Conservation (phyloP, 2,329 filamentous ascomycete species). For the Cladosporium austrohemisphaericum region DNA sequence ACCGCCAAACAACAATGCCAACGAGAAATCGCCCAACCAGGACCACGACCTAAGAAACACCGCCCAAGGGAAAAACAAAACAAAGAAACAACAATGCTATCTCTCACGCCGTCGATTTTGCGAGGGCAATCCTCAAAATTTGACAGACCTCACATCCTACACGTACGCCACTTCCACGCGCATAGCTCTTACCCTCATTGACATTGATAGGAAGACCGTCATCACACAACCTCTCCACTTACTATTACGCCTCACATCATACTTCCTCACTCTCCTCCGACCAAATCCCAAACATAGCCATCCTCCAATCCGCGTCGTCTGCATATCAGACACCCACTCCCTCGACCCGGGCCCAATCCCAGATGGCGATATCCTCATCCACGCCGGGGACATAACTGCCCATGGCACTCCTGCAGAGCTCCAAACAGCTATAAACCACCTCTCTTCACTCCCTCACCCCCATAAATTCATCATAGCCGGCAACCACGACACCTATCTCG, state of each 20-base stretch:
- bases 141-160: constrained; percentile 22
- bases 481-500: constrained; percentile 87
- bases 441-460: constrained; percentile 66
- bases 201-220: too few relatives aligned
- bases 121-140: constrained; percentile 18
- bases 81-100: constrained; percentile 10
- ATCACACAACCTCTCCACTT: constrained; percentile 36
- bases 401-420: constrained; percentile 68
- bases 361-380: constrained; percentile 78
- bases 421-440: constrained; percentile 81
- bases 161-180: too few relatives aligned
- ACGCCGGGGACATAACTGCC: constrained; percentile 81
- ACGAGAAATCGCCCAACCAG: neutral
- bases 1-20: constrained; percentile 11
- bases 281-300: constrained; percentile 49
- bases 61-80: neutral
- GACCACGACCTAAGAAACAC: neutral
- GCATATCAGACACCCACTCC: constrained; percentile 85
- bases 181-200: too few relatives aligned
- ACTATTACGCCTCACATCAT: constrained; percentile 38
- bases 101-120: constrained; percentile 1
- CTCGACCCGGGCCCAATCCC: constrained; percentile 56
- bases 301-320: constrained; percentile 69
- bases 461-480: constrained; percentile 81
- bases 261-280: constrained; percentile 62